Conservation (phyloP, 2,329 filamentous ascomycete genomes). For the Myriangium duriaei region DNA sequence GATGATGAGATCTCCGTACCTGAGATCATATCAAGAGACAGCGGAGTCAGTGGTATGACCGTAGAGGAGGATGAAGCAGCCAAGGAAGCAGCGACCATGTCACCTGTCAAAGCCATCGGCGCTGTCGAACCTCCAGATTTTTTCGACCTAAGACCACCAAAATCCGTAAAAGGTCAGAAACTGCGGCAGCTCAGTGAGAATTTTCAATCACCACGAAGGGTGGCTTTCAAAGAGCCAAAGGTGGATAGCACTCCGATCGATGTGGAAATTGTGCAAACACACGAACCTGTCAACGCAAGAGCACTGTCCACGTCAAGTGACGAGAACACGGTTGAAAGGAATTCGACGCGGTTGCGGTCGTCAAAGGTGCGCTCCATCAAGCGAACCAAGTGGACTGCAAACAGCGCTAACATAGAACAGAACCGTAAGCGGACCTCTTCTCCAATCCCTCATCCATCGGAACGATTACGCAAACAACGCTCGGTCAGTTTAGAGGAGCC, state of each 20-base stretch:
- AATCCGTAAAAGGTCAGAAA: background rate
- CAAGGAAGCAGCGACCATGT: constrained; percentile 1
- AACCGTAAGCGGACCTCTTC: constrained; percentile 2
- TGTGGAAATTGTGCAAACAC: background rate
- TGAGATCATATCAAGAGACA: constrained; percentile 17
- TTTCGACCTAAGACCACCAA: constrained; percentile 23
- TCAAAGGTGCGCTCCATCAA: background rate
- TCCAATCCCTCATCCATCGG: background rate
- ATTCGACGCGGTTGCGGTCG: background rate
- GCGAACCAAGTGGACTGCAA: background rate
- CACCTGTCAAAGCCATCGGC: constrained; percentile 3
- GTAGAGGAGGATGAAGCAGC: constrained; percentile 9
- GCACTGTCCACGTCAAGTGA: no score
- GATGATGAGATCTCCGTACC: constrained; percentile 10
- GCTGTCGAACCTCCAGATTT: constrained; percentile 22
- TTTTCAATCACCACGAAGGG: constrained; percentile 8
- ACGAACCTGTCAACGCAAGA: background rate
- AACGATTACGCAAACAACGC: background rate
- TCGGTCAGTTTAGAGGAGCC: background rate
- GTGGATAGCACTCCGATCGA: constrained; percentile 3
- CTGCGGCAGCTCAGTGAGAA: constrained; percentile 5
- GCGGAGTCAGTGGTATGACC: constrained; percentile 19
- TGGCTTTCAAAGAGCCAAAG: constrained; percentile 1
- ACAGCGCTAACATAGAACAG: constrained; percentile 1
- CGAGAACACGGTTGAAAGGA: no score